These are phyloP conservation scores for Lodderomyces theae DNA, from an alignment of 1,139 yeast genomes.

Conservation along the genomic window DNA sequence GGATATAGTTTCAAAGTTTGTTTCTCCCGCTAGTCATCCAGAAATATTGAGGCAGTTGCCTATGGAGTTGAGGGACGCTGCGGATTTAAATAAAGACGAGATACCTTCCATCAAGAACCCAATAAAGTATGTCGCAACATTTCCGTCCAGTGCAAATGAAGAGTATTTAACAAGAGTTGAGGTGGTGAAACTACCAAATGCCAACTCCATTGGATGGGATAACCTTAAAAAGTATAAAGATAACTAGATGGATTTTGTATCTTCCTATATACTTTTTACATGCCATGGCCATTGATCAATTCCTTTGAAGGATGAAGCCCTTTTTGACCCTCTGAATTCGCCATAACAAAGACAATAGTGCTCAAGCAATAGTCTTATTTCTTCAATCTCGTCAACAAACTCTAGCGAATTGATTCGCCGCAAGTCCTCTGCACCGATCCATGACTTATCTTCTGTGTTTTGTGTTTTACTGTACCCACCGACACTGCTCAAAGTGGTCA, in stretches of 20 bases:
- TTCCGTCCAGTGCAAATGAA: constrained; percentile 28
- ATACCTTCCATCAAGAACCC: constrained; percentile 34
- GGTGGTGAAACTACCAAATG: constrained; percentile 43
- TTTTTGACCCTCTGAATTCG: constrained; percentile 13
- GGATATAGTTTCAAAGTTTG: constrained; percentile 24
- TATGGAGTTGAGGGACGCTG: constrained; percentile 29
- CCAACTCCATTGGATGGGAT: constrained; percentile 49
- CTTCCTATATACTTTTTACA: too few species aligned
- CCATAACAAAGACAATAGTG: constrained; percentile 62
- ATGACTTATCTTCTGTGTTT: constrained; percentile 18
- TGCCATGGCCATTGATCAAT: constrained; percentile 15
- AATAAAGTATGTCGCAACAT: constrained; percentile 31
- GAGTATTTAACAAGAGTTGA: constrained; percentile 39
- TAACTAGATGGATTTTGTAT: constrained; percentile 2
- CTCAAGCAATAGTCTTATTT: constrained; percentile 63
- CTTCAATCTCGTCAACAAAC: constrained; percentile 87
- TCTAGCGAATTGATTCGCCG: constrained; percentile 62
- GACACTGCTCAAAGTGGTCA: constrained; percentile 59
- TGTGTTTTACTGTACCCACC: constrained; percentile 47
- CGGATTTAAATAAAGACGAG: constrained; percentile 16
- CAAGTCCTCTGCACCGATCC: constrained; percentile 51
- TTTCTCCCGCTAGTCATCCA: constrained; percentile 31
- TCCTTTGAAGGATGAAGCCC: constrained; percentile 7
- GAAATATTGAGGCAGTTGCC: constrained; percentile 38
- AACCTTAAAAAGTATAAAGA: constrained; percentile 36